Evolutionary conservation across 108 stramenopile genomes (phyloP), one percentile per base, ranked within the genome.

Genomic region (Discostella pseudostelligera): DNA sequence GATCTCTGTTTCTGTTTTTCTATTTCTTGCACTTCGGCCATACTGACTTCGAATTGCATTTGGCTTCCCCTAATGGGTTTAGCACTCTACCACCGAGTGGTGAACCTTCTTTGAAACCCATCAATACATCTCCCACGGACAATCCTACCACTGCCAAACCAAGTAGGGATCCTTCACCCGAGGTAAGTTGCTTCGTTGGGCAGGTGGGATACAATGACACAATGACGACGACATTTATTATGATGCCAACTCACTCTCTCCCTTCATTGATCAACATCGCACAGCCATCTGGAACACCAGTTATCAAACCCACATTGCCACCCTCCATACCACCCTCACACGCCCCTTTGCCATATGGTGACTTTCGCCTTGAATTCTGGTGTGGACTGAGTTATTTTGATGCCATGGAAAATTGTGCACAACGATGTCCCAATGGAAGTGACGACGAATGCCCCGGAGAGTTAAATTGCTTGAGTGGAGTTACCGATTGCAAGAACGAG

Each of bases 401-500:
- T 42, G 74, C 74, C 26, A 22, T 54, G 25, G 26, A 54, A n/a
- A 54, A 76, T 42, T 76, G 74, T 54, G 10, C 62, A 5, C 47
- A 42, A 8, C 62, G 58, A 5, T 76, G 75, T 65, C 75, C 75
- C 7, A 51, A 49, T 1, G 75, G 75, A 24, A 50, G 47, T 21
- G 75, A 76, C 43, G 50, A 55, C 24, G 67, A 69, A 29, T 76
- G 75, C 24, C 58, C 26, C 47, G 46, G 46, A 9, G 63, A 65
- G 11, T 69, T 76, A 47, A 62, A 56, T n/a, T 76, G 75, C 28
- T 65, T 76, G 56, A 69, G 68, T 37, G 75, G 75, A 16, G 67
- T 76, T 28, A 29, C 49, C 2, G 57, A 42, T 44, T 76, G 75
- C 42, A 76, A 76, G 67, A 40, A 53, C 25, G 75, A 76, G 57